Evolutionary conservation across 202 grass and related monocot species (phyloP), one percentile per base, ranked within the genome.

Genomic region (Eragrostis tef): DNA sequence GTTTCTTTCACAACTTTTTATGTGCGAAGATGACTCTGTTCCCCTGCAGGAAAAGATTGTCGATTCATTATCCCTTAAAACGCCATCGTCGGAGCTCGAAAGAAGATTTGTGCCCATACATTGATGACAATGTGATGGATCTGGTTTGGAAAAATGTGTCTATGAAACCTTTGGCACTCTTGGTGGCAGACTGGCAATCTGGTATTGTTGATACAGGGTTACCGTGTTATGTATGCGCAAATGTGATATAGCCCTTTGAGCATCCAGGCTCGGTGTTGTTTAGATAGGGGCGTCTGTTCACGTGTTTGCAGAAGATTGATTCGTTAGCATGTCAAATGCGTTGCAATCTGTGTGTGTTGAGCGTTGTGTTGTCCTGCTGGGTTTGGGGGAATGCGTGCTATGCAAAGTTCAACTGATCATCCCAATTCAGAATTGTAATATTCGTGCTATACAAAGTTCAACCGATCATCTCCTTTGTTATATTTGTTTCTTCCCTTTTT

Each of bases 31-130:
- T 11, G 22, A 27, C 11, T 6, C 24, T 1, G 26, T 61, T 14
- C 11, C 58, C 22, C 11, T 61, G 58, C 22, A 61, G 58, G 24
- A 61, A 61, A 61, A 61, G 58, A 61, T 27, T 27, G 58, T 61
- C 11, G 19, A 13, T 6, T 24, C 58, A 27, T 64, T 64, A 34
- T 2, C 59, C 57, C 60, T 89, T 52, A 88, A 83, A 50, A 89
- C 82, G 64, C 47, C 88, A 14, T 82, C 77, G 19, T 54, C 64
- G 9, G 84, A 93, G 77, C 79, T 93, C 0, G 87, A 93, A 45
- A 74, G 81, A 21, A 90, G 79, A 90, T 84, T 62, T 97, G 73
- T 75, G 73, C 1, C 94, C 89, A 1, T 91, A 86, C 67, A 47
- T 97, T 0, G 66, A 93, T 52, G 84, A 89, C 25, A 57, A 85